Percentiles rank a stretch among this genome's conserved stretches.
These are phyloP conservation scores for Clavulina sp. DNA, from an alignment of 768 basidiomycete species.

Conservation along the genomic window DNA sequence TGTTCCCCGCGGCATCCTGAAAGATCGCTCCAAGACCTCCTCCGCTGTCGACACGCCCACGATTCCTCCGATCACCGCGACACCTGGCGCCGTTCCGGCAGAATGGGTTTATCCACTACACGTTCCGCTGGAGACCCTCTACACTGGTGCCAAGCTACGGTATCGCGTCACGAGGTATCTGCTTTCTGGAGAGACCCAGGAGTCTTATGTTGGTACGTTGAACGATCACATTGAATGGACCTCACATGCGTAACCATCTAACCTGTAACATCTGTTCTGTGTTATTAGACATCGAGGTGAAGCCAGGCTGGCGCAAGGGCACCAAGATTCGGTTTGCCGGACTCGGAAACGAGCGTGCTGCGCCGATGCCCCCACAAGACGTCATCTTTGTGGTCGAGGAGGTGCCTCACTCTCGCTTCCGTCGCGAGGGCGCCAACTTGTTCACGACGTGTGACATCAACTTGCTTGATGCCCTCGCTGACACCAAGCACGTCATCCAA, in stretches of 20 bases:
- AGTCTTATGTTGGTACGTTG: conserved; percentile 22
- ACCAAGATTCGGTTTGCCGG: conserved; percentile 43
- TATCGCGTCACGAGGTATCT: conserved; percentile 44
- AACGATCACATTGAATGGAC: not conserved
- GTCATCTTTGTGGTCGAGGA: conserved; percentile 50
- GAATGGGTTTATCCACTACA: conserved; percentile 55
- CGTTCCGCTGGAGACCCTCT: conserved; percentile 45
- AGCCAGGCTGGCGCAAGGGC: conserved; percentile 42
- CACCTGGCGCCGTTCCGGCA: conserved; percentile 7
- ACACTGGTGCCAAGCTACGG: conserved; percentile 33
- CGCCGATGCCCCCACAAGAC: conserved; percentile 37
- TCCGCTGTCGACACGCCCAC: not conserved
- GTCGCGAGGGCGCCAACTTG: conserved; percentile 38
- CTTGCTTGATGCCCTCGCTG: conserved; percentile 33
- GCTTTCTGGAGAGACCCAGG: conserved; percentile 30
- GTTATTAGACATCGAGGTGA: conserved; percentile 36
- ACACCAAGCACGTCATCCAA: conserved; percentile 31
- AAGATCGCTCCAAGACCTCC: not conserved
- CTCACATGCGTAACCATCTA: not conserved
- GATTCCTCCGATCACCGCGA: not conserved
- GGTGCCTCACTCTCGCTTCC: conserved; percentile 37
- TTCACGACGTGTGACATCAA: conserved; percentile 37
- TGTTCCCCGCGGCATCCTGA: too few species aligned
- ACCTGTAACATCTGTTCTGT: too few species aligned
- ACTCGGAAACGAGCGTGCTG: conserved; percentile 41